Evolutionary conservation across 345 rosid species (phyloP).

Genomic region (Diplotaxis tenuifolia): DNA sequence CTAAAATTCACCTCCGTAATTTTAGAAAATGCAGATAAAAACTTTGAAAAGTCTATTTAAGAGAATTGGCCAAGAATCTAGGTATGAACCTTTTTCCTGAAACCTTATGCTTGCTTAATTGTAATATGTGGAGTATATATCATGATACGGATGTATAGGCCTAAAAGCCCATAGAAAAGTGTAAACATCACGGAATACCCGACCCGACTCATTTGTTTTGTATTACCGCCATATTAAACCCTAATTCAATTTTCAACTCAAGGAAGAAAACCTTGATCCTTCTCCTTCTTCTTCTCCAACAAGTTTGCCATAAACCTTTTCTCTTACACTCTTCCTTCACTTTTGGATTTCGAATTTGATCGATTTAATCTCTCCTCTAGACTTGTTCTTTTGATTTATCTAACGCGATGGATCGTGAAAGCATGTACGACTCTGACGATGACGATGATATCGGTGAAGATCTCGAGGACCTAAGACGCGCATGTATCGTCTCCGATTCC

Average conservation of each 20-base stretch:
- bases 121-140: too few relatives aligned
- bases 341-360: not conserved
- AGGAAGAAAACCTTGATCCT: not conserved
- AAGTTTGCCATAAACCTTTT: not conserved
- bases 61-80: too few relatives aligned
- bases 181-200: not conserved
- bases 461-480: constrained; percentile 67
- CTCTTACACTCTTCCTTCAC: not conserved
- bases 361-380: not conserved
- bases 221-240: not conserved
- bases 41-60: too few relatives aligned
- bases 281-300: not conserved
- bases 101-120: too few relatives aligned
- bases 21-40: too few relatives aligned
- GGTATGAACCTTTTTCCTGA: too few relatives aligned
- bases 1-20: too few relatives aligned
- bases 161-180: too few relatives aligned
- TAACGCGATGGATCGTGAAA: constrained; percentile 33
- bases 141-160: too few relatives aligned
- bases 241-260: not conserved
- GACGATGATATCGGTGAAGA: constrained; percentile 54
- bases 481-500: constrained; percentile 56
- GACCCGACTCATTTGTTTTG: not conserved
- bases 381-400: not conserved
- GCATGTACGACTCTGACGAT: constrained; percentile 33